Evolutionary conservation across 306 rosid genomes (phyloP).

Genomic region (Inga oerstediana): DNA sequence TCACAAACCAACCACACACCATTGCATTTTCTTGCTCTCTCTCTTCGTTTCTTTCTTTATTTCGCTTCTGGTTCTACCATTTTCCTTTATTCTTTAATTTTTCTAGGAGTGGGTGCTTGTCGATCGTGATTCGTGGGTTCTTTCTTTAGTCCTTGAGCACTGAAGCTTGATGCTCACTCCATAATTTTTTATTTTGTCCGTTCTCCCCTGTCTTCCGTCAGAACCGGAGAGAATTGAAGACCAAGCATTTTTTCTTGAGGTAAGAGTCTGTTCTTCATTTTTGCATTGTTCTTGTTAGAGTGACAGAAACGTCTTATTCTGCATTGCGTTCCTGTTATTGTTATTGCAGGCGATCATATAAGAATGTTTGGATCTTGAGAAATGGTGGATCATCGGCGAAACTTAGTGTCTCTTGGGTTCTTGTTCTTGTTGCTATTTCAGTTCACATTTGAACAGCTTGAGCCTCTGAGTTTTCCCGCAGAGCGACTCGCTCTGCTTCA

Average conservation of each 20-base stretch:
- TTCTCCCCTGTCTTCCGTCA: slow-evolving; percentile 48
- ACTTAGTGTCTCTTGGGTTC: slow-evolving; percentile 40
- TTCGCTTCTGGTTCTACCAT: background rate
- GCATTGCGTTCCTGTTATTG: slow-evolving; percentile 39
- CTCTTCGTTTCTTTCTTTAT: background rate
- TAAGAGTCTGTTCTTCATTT: slow-evolving; percentile 17
- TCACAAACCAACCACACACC: background rate
- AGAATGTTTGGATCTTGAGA: slow-evolving; percentile 52
- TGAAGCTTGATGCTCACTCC: background rate
- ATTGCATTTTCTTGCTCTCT: background rate
- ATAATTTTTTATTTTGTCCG: background rate
- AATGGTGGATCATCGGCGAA: slow-evolving; percentile 57
- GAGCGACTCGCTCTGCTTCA: slow-evolving; percentile 66
- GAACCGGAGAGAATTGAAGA: slow-evolving; percentile 15
- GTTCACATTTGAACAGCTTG: slow-evolving; percentile 71
- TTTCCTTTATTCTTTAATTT: background rate
- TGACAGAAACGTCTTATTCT: slow-evolving; percentile 40
- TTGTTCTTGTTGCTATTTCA: slow-evolving; percentile 48
- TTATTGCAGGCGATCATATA: slow-evolving; percentile 40
- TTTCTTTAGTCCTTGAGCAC: background rate
- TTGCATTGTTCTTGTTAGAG: slow-evolving; percentile 1
- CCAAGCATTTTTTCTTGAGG: slow-evolving; percentile 45
- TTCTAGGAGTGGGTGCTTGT: background rate
- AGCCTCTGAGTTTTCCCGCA: slow-evolving; percentile 51
- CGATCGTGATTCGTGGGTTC: background rate